Conservation (phyloP, 176 grass and related monocot genomes). For the Zoysia japonica region DNA sequence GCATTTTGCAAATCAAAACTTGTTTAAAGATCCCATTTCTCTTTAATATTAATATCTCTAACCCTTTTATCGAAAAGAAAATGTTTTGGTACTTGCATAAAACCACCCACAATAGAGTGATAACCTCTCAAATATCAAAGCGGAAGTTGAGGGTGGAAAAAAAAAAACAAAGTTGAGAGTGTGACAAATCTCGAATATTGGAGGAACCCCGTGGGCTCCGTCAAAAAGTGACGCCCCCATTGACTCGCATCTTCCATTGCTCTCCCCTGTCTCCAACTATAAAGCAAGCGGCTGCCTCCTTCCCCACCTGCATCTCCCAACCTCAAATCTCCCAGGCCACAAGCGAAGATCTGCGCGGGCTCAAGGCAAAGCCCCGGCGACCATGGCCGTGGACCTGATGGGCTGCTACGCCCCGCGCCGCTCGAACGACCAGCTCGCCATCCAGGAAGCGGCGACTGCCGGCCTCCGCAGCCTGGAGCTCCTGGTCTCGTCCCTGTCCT, state of each 20-base stretch:
- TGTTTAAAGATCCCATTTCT: too few relatives aligned
- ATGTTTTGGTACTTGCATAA: background rate
- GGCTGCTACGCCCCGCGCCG: slow-evolving; percentile 58
- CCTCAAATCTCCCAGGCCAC: background rate
- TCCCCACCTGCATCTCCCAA: slow-evolving; percentile 23
- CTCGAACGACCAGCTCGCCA: slow-evolving; percentile 67
- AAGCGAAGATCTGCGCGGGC: slow-evolving; percentile 38
- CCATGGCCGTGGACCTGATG: slow-evolving; percentile 74
- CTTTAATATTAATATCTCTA: too few relatives aligned
- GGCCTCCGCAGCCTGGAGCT: slow-evolving; percentile 78
- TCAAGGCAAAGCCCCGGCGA: slow-evolving; percentile 18
- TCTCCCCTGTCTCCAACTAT: slow-evolving; percentile 55
- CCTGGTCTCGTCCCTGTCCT: slow-evolving; percentile 65
- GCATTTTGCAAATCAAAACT: too few relatives aligned
- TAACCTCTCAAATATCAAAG: background rate
- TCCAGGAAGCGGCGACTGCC: slow-evolving; percentile 79
- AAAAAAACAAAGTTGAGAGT: background rate
- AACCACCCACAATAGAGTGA: background rate
- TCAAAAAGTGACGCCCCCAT: slow-evolving; percentile 25
- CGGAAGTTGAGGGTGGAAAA: too few relatives aligned
- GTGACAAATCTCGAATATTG: background rate
- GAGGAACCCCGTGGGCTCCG: background rate
- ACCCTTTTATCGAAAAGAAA: too few relatives aligned
- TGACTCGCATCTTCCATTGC: slow-evolving; percentile 46
- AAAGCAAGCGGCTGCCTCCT: slow-evolving; percentile 25